These are phyloP conservation scores for Syzygium grande DNA, from an alignment of 345 rosid species.

Conservation along the genomic window DNA sequence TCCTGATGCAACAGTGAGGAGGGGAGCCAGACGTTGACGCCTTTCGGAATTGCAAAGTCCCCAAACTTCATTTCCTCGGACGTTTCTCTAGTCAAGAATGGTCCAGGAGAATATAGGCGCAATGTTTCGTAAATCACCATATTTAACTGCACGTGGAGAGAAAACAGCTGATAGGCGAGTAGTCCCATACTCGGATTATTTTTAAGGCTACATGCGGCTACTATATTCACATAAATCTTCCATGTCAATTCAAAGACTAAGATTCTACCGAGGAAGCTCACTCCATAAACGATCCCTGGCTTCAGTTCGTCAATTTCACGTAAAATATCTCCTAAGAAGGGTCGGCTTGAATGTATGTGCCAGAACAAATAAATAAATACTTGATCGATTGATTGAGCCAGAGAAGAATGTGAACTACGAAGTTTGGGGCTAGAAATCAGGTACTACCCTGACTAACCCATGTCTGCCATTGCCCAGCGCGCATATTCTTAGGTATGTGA, in stretches of 20 bases:
- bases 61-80: conserved; percentile 18
- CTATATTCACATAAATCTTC: too few relatives aligned
- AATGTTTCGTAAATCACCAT: conserved; percentile 25
- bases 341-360: too few relatives aligned
- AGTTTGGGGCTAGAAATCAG: too few relatives aligned
- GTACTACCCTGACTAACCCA: too few relatives aligned
- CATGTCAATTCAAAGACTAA: neutral
- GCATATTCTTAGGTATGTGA: neutral
- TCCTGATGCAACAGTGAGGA: conserved; percentile 2
- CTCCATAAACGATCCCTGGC: neutral
- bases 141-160: conserved; percentile 5
- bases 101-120: conserved; percentile 15
- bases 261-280: neutral
- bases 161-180: neutral
- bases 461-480: neutral
- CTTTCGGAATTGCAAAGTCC: conserved; percentile 10
- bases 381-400: too few relatives aligned
- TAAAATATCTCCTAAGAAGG: too few relatives aligned
- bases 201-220: neutral
- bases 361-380: too few relatives aligned
- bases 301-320: too few relatives aligned
- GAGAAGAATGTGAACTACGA: neutral
- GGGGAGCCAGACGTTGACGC: conserved; percentile 11
- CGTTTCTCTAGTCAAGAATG: conserved; percentile 1
- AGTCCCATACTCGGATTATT: neutral